A percentile compares a stretch with the other conserved stretches of the same genome.
These are phyloP conservation scores for Hapsidospora chrysogenum DNA, from an alignment of 495 filamentous ascomycete genomes.

Conservation along the genomic window DNA sequence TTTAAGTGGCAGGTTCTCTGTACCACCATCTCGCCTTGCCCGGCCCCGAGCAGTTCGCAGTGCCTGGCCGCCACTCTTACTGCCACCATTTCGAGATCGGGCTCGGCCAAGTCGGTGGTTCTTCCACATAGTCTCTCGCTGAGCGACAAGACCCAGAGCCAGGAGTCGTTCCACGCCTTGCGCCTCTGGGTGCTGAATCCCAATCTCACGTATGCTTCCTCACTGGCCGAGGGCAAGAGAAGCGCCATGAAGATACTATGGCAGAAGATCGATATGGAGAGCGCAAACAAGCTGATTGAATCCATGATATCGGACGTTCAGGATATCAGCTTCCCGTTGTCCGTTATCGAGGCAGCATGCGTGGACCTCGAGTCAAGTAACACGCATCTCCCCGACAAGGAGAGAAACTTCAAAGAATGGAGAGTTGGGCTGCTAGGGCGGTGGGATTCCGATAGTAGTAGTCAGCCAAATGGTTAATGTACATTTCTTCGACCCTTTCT, in stretches of 20 bases:
- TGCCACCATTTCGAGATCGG: constrained; percentile 26
- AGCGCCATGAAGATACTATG: constrained; percentile 56
- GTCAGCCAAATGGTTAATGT: no score
- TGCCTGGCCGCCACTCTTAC: constrained; percentile 31
- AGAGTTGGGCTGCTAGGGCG: constrained; percentile 1
- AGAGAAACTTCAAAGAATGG: constrained; percentile 2
- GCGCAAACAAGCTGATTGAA: constrained; percentile 38
- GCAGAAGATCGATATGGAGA: constrained; percentile 19
- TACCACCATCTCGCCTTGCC: constrained; percentile 7
- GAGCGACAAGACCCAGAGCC: background rate
- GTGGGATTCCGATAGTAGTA: no score
- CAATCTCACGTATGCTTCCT: constrained; percentile 44
- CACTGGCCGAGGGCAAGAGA: constrained; percentile 16
- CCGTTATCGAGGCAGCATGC: constrained; percentile 19
- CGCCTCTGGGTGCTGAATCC: constrained; percentile 57
- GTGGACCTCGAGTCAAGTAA: background rate
- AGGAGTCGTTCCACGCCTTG: constrained; percentile 9
- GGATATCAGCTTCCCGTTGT: constrained; percentile 42
- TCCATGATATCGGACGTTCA: constrained; percentile 40
- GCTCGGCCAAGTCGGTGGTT: constrained; percentile 29
- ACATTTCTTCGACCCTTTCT: no score
- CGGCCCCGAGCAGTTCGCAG: constrained; percentile 16
- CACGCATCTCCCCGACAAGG: background rate
- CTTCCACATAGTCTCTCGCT: constrained; percentile 12
- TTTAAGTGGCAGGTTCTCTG: constrained; percentile 21